Conservation (phyloP, 2,329 filamentous ascomycete species). For the Cercospora berteroae region DNA sequence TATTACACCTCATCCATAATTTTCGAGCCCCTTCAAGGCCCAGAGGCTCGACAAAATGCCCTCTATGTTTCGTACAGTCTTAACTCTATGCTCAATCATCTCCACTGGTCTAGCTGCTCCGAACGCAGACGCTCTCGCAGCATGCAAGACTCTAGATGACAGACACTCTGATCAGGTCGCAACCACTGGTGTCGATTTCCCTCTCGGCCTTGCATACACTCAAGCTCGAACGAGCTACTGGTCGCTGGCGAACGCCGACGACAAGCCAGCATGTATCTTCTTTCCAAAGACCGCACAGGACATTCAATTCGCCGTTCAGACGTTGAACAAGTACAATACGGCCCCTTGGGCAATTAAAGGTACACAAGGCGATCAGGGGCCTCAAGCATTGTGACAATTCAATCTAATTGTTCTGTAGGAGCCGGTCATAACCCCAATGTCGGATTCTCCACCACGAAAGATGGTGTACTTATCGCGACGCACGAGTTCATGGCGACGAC, state of each 20-base stretch:
- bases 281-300: slow-evolving; percentile 51
- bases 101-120: slow-evolving; percentile 10
- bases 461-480: slow-evolving; percentile 47
- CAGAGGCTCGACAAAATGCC: neutral
- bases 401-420: slow-evolving; percentile 19
- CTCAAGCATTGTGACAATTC: neutral
- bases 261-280: slow-evolving; percentile 32
- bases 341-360: slow-evolving; percentile 56
- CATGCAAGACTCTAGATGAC: slow-evolving; percentile 13
- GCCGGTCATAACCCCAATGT: slow-evolving; percentile 52
- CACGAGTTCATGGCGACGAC: slow-evolving; percentile 43
- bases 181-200: slow-evolving; percentile 14
- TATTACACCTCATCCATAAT: neutral
- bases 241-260: slow-evolving; percentile 24
- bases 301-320: slow-evolving; percentile 53
- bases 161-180: slow-evolving; percentile 21
- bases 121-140: slow-evolving; percentile 13
- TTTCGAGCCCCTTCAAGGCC: no score
- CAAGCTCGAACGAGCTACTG: slow-evolving; percentile 21
- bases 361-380: neutral
- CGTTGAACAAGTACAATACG: slow-evolving; percentile 48
- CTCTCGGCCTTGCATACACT: slow-evolving; percentile 19
- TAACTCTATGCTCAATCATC: neutral
- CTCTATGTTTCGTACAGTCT: neutral
- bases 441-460: slow-evolving; percentile 48